Evolutionary conservation across 2,329 filamentous ascomycete species (phyloP).

Genomic region (Polytolypa hystricis): DNA sequence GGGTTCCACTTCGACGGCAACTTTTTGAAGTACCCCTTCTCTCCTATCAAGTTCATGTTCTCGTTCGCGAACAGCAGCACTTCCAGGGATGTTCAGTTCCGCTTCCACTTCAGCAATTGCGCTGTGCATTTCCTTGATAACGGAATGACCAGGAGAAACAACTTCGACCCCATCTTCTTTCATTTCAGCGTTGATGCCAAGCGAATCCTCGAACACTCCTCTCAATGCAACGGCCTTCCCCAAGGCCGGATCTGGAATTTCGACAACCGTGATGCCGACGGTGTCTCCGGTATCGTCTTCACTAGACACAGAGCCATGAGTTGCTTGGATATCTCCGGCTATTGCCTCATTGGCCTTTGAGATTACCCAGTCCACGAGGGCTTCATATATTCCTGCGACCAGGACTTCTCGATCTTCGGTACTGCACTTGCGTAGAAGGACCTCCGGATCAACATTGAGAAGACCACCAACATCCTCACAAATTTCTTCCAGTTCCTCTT

Average conservation of each 20-base stretch:
- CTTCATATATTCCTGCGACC: slow-evolving; percentile 81
- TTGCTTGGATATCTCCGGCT: slow-evolving; percentile 57
- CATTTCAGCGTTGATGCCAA: slow-evolving; percentile 95
- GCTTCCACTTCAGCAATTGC: slow-evolving; percentile 66
- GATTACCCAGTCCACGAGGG: slow-evolving; percentile 90
- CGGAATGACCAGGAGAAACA: slow-evolving; percentile 60
- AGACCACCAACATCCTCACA: slow-evolving; percentile 85
- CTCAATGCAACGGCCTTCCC: slow-evolving; percentile 84
- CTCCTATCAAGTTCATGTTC: slow-evolving; percentile 72
- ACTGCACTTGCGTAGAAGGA: slow-evolving; percentile 65
- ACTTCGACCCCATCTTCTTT: slow-evolving; percentile 86
- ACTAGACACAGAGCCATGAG: slow-evolving; percentile 53
- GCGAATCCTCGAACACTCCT: slow-evolving; percentile 82
- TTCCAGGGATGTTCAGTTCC: slow-evolving; percentile 65
- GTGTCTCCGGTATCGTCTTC: slow-evolving; percentile 70
- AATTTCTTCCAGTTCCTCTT: slow-evolving; percentile 70
- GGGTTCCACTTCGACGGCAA: slow-evolving; percentile 68
- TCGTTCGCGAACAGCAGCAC: slow-evolving; percentile 56
- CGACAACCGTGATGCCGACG: slow-evolving; percentile 78
- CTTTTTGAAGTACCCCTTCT: slow-evolving; percentile 74
- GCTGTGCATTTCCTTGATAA: slow-evolving; percentile 75
- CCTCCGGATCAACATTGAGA: slow-evolving; percentile 75
- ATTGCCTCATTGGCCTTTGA: slow-evolving; percentile 80
- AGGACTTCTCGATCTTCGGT: slow-evolving; percentile 75
- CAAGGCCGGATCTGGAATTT: slow-evolving; percentile 67